Conservation (phyloP, 129 eudicot species). For the Flaveria sonorensis region DNA sequence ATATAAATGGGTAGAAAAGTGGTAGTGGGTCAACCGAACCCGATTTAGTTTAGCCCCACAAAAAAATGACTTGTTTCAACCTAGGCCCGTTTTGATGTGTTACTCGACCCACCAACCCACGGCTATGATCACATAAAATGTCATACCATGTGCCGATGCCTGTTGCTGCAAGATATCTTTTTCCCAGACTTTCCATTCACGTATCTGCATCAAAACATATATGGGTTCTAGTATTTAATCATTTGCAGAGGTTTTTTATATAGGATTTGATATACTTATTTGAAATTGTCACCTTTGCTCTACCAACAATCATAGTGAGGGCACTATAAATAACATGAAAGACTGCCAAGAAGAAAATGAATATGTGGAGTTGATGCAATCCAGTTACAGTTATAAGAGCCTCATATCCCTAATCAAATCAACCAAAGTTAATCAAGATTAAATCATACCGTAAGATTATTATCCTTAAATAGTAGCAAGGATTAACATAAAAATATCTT, state of each 20-base stretch:
- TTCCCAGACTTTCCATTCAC: slow-evolving; percentile 90
- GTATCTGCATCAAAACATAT: slow-evolving; percentile 54
- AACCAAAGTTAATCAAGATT: slow-evolving; percentile 8
- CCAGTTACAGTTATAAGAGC: slow-evolving; percentile 74
- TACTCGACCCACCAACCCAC: neutral
- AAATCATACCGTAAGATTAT: neutral
- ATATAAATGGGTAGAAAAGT: neutral
- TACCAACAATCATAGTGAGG: slow-evolving; percentile 77
- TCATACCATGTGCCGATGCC: slow-evolving; percentile 42
- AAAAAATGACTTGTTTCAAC: neutral
- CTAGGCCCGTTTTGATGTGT: neutral
- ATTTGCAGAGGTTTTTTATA: neutral
- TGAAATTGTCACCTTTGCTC: slow-evolving; percentile 53
- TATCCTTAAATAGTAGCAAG: neutral
- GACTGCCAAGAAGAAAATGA: slow-evolving; percentile 95
- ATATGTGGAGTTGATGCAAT: slow-evolving; percentile 91
- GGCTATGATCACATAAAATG: slow-evolving; percentile 1
- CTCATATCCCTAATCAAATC: slow-evolving; percentile 55
- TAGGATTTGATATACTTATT: neutral
- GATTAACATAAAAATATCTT: slow-evolving; percentile 12
- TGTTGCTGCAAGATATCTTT: slow-evolving; percentile 36
- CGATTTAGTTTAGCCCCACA: neutral
- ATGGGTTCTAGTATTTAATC: slow-evolving; percentile 7
- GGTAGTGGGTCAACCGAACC: neutral
- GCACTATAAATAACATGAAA: slow-evolving; percentile 89